Evolutionary conservation across 2,329 filamentous ascomycete species (phyloP).

Genomic region (Acrodontium crateriforme): DNA sequence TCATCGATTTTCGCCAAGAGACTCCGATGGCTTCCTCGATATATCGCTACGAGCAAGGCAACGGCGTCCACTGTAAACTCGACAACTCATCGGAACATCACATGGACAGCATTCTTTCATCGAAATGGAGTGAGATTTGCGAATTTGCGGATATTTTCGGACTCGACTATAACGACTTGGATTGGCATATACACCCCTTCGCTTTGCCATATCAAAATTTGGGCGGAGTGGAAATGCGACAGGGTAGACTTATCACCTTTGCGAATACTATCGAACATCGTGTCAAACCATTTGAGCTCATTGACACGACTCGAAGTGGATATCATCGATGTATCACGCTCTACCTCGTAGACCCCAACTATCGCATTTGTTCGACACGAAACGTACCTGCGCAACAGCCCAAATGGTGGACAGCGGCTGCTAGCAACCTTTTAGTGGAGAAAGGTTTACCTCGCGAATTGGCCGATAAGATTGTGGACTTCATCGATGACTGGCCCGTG

Average conservation of each 20-base stretch:
- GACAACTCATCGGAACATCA: too few relatives aligned
- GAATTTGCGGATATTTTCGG: too few relatives aligned
- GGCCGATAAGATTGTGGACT: background rate
- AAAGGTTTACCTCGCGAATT: background rate
- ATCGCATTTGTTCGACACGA: conserved; percentile 35
- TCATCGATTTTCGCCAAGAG: conserved; percentile 37
- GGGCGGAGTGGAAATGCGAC: conserved; percentile 32
- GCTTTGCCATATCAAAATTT: too few relatives aligned
- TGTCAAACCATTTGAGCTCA: conserved; percentile 35
- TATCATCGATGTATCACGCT: too few relatives aligned
- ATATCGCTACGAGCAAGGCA: too few relatives aligned
- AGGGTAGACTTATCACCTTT: conserved; percentile 40
- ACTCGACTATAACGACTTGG: too few relatives aligned
- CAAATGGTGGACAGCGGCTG: conserved; percentile 27
- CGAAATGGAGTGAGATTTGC: too few relatives aligned
- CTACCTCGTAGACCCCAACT: conserved; percentile 44
- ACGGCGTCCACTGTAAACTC: too few relatives aligned
- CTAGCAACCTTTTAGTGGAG: background rate
- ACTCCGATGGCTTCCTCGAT: too few relatives aligned
- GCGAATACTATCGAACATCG: conserved; percentile 39
- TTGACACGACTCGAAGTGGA: too few relatives aligned
- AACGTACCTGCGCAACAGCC: conserved; percentile 37
- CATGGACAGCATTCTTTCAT: too few relatives aligned
- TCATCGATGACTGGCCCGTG: background rate
- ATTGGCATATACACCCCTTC: too few relatives aligned